These are phyloP conservation scores for Fraxinus floribunda DNA, from an alignment of 305 asterid species.

Conservation along the genomic window DNA sequence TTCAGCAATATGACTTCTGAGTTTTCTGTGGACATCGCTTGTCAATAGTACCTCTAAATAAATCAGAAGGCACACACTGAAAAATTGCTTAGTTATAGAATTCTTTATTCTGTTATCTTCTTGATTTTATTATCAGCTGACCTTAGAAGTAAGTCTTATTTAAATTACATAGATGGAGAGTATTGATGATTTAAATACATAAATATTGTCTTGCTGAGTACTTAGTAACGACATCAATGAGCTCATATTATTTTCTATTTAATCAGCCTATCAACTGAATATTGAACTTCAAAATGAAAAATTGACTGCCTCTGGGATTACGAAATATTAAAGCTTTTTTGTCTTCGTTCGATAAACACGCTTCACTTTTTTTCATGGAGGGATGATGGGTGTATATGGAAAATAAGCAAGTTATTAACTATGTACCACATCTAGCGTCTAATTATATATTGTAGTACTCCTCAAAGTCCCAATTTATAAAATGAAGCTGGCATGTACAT, in stretches of 20 bases:
- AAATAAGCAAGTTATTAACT: neutral
- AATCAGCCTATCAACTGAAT: constrained; percentile 14
- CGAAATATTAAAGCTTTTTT: constrained; percentile 11
- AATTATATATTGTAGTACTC: neutral
- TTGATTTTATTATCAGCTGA: neutral
- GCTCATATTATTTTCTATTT: constrained; percentile 3
- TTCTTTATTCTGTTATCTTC: neutral
- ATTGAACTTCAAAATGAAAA: neutral
- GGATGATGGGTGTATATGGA: neutral
- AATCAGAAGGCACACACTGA: neutral
- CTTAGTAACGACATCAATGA: constrained; percentile 1
- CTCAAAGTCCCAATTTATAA: constrained; percentile 14
- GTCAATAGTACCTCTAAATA: neutral
- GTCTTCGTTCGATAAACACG: neutral
- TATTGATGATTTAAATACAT: neutral
- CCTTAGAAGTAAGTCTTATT: neutral
- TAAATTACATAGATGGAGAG: neutral
- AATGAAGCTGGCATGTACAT: neutral
- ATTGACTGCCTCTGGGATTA: neutral
- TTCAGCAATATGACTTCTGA: neutral
- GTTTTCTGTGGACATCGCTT: neutral
- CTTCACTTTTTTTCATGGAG: neutral
- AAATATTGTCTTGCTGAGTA: neutral
- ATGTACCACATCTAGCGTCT: neutral
- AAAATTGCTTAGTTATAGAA: neutral